These are phyloP conservation scores for Microthlaspi erraticum DNA, from an alignment of 345 rosid genomes.

Conservation along the genomic window DNA sequence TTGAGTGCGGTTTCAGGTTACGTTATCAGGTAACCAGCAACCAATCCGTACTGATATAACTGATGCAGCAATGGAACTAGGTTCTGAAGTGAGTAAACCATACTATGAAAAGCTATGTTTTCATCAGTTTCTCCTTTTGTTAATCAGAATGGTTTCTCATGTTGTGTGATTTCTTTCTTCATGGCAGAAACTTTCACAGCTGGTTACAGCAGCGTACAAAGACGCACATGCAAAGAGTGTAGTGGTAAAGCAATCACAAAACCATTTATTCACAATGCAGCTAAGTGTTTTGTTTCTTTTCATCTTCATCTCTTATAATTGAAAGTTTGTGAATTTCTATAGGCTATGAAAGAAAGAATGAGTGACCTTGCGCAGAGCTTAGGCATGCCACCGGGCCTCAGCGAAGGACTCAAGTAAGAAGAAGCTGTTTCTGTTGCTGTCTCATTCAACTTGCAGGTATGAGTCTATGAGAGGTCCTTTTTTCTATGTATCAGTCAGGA, in stretches of 20 bases:
- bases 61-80: constrained; percentile 95
- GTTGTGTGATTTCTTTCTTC: constrained; percentile 21
- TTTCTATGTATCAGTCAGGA: constrained; percentile 18
- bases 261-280: constrained; percentile 8
- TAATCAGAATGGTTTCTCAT: constrained; percentile 29
- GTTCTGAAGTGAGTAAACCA: constrained; percentile 68
- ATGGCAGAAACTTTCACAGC: constrained; percentile 77
- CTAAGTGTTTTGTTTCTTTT: background rate
- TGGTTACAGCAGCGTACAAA: constrained; percentile 91
- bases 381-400: constrained; percentile 89
- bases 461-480: constrained; percentile 34
- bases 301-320: background rate
- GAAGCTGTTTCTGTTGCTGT: constrained; percentile 30
- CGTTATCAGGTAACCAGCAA: constrained; percentile 89
- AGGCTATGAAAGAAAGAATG: constrained; percentile 99
- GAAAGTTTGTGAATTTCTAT: background rate
- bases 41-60: constrained; percentile 91
- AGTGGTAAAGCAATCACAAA: constrained; percentile 48
- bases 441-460: constrained; percentile 23
- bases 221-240: constrained; percentile 96
- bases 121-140: background rate
- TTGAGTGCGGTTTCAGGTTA: constrained; percentile 53
- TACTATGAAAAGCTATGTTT: background rate
- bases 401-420: constrained; percentile 67
- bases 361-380: constrained; percentile 90